Percentiles rank a stretch among this genome's conserved stretches.
phyloP scores from a whole-genome alignment of 176 grass and related monocot genomes.

The Neostapfia colusana region DNA sequence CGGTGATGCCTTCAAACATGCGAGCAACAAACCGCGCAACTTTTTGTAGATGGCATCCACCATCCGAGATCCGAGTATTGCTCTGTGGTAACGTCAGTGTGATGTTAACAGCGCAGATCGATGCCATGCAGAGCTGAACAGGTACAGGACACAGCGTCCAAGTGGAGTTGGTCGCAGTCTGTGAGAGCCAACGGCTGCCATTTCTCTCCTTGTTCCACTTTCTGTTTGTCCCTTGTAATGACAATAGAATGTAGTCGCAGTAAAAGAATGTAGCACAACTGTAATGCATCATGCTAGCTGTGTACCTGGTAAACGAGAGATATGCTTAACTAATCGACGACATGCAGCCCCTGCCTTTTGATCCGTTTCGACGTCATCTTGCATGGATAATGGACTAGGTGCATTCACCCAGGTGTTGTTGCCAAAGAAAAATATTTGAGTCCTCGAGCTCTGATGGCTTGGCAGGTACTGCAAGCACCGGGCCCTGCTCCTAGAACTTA shows the following conservation, averaged over 20 bases:
- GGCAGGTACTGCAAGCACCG: neutral
- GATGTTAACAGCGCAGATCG: neutral
- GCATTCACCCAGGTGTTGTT: neutral
- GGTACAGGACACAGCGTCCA: neutral
- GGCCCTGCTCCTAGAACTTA: neutral
- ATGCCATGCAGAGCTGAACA: neutral
- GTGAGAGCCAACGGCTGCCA: neutral
- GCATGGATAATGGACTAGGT: neutral
- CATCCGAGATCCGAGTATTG: neutral
- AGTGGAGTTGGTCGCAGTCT: slow-evolving; percentile 26
- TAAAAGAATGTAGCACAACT: neutral
- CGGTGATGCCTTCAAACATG: neutral
- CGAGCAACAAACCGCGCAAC: neutral
- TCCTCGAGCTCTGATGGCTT: neutral
- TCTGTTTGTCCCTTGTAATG: neutral
- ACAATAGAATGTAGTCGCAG: neutral
- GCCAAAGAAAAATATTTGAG: neutral
- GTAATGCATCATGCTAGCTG: neutral
- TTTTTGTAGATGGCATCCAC: neutral
- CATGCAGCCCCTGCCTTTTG: neutral
- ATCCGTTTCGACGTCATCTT: slow-evolving; percentile 14
- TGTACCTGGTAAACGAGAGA: neutral
- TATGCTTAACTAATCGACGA: neutral
- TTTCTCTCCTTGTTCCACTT: slow-evolving; percentile 1
- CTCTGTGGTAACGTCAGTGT: neutral